These are phyloP conservation scores for Gillenia trifoliata DNA, from an alignment of 306 rosid species.

Conservation along the genomic window DNA sequence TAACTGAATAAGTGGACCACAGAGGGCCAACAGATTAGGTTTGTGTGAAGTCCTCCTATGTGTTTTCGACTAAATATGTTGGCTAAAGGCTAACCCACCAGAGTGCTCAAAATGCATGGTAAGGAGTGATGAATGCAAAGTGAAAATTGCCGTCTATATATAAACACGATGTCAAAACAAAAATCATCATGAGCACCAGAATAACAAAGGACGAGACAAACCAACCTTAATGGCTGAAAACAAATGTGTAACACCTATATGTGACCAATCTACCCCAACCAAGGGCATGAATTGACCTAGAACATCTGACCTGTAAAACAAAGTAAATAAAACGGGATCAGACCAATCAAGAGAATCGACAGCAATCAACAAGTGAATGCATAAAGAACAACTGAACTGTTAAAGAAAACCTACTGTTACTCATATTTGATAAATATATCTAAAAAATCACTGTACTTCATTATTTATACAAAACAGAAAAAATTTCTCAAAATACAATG, in stretches of 20 bases:
- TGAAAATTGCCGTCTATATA: conserved; percentile 9
- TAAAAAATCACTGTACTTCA: neutral
- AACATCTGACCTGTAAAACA: conserved; percentile 75
- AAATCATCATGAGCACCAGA: conserved; percentile 4
- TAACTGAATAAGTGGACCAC: conserved; percentile 10
- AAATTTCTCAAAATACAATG: neutral
- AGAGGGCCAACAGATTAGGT: conserved; percentile 18
- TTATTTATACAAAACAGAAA: neutral
- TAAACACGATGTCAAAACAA: conserved; percentile 1
- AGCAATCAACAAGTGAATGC: neutral
- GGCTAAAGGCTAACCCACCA: conserved; percentile 11
- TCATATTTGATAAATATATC: neutral
- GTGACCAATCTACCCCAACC: conserved; percentile 99
- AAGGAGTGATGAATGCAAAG: conserved; percentile 11
- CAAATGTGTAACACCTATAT: conserved; percentile 89
- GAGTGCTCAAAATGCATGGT: conserved; percentile 12
- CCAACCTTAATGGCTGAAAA: conserved; percentile 96
- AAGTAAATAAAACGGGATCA: conserved; percentile 18
- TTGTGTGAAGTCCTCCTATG: neutral
- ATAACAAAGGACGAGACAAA: conserved; percentile 13
- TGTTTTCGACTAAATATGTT: neutral
- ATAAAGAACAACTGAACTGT: conserved; percentile 2
- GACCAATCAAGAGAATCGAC: conserved; percentile 2
- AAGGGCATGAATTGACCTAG: conserved; percentile 99
- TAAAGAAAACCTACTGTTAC: neutral